A percentile compares a stretch with the other conserved stretches of the same genome.
phyloP scores from a whole-genome alignment of 1,139 yeast genomes.

The Schwanniomyces etchellsii region DNA sequence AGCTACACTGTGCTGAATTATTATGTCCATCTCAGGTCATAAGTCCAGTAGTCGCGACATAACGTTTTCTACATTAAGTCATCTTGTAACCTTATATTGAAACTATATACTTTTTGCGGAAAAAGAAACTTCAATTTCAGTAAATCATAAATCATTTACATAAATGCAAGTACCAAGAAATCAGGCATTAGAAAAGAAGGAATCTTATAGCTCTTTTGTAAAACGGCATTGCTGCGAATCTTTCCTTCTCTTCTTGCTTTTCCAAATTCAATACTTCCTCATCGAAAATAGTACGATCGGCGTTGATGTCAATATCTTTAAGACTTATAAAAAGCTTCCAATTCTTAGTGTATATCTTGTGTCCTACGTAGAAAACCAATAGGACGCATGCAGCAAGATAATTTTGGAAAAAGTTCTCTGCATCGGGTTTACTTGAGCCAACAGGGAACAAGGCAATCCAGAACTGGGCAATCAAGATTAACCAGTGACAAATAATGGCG shows the following conservation, averaged over 20 bases:
- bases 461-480: constrained; percentile 31
- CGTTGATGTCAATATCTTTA: constrained; percentile 29
- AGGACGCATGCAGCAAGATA: constrained; percentile 34
- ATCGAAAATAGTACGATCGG: constrained; percentile 32
- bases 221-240: constrained; percentile 17
- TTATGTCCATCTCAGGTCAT: too few species aligned
- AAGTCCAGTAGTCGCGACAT: too few species aligned
- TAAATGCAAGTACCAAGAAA: too few species aligned
- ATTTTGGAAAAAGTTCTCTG: constrained; percentile 28
- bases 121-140: too few species aligned
- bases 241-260: constrained; percentile 27
- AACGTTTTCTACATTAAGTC: too few species aligned
- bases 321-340: constrained; percentile 27
- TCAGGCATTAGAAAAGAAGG: constrained; percentile 17
- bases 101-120: too few species aligned
- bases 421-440: constrained; percentile 24
- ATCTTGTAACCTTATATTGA: too few species aligned
- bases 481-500: constrained; percentile 20
- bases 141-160: too few species aligned
- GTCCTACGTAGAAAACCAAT: constrained; percentile 28
- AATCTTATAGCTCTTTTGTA: constrained; percentile 18
- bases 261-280: constrained; percentile 33
- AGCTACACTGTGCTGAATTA: too few species aligned
- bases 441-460: constrained; percentile 39
- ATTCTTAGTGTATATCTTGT: constrained; percentile 27